Evolutionary conservation across 495 filamentous ascomycete species (phyloP), one percentile per base, ranked within the genome.

Genomic region (Aspergillus sparsus): DNA sequence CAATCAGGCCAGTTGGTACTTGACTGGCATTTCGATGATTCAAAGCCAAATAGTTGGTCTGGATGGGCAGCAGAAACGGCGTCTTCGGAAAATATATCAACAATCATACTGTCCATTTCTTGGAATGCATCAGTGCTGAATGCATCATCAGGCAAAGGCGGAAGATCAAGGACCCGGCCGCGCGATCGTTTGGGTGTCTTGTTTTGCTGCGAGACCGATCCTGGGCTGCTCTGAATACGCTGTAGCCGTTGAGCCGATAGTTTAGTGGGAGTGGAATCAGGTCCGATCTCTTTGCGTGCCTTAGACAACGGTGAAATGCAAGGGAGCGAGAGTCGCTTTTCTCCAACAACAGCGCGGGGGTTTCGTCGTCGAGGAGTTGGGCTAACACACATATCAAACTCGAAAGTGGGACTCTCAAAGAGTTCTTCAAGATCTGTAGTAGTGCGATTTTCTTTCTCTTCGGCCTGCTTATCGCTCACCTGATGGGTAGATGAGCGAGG

Each of bases 321-420:
- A 21, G 74, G 71, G 34, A 77, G 50, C 6, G 67, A 74, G 53
- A 66, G 72, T 51, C 71, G 83, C 81, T 62, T 81, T 73, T 65
- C 83, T 70, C 60, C 79, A 80, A 83, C 18, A 51, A 78, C 80
- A 42, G 70, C 35, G 27, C 74, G 71, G 44, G 69, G 65, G 33
- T 78, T 72, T 45, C 74, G 69, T 59, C 77, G 69, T 53, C 83
- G 83, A 16, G 80, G 80, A 27, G 83, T 83, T 10, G 90, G 90
- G 34, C 87, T 92, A 41, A 79, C 80, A 21, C 85, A 85, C 15
- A 86, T 74, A 44, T 76, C 72, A 36, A 75, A 74, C 15, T 73
- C 74, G 37, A 76, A 68, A 10, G 66, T 62, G 10, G 74, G 62
- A 64, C 79, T 79, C 55, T 82, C 82, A 57, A 90, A 90, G 12